A percentile compares a stretch with the other conserved stretches of the same genome.
Evolutionary conservation across 805 yeast species (phyloP).

Genomic region (Wickerhamiella hasegawae): DNA sequence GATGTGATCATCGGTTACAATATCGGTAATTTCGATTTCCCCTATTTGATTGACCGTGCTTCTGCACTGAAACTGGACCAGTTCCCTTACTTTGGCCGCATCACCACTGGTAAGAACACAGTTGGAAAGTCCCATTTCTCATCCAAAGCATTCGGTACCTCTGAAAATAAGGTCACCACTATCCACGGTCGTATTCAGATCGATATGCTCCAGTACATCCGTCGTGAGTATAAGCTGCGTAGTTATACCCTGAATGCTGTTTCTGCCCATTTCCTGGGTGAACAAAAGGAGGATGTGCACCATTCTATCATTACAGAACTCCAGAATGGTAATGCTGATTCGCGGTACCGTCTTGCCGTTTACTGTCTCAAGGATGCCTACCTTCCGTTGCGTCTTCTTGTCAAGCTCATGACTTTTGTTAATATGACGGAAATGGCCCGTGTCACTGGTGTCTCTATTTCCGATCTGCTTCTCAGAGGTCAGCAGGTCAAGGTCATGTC

Average conservation of each 20-base stretch:
- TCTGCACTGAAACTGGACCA: conserved; percentile 42
- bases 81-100: conserved; percentile 81
- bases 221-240: conserved; percentile 86
- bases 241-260: conserved; percentile 92
- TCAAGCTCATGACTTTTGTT: conserved; percentile 88
- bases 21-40: conserved; percentile 86
- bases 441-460: conserved; percentile 96
- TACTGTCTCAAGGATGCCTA: conserved; percentile 95
- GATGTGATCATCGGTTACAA: conserved; percentile 96
- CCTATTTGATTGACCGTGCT: conserved; percentile 82
- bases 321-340: conserved; percentile 82
- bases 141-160: conserved; percentile 91
- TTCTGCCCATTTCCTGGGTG: conserved; percentile 81
- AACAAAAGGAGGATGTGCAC: conserved; percentile 96
- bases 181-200: conserved; percentile 94
- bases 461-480: conserved; percentile 76
- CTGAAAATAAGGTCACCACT: conserved; percentile 80
- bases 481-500: conserved; percentile 97
- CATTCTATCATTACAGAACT: conserved; percentile 90
- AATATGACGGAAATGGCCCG: conserved; percentile 99
- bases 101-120: conserved; percentile 52
- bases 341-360: conserved; percentile 89
- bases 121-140: conserved; percentile 70
- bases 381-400: conserved; percentile 72
- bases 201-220: conserved; percentile 82